Base-by-base conservation (phyloP, 1,284 basidiomycete genomes). In the Cronartium quercuum region DNA sequence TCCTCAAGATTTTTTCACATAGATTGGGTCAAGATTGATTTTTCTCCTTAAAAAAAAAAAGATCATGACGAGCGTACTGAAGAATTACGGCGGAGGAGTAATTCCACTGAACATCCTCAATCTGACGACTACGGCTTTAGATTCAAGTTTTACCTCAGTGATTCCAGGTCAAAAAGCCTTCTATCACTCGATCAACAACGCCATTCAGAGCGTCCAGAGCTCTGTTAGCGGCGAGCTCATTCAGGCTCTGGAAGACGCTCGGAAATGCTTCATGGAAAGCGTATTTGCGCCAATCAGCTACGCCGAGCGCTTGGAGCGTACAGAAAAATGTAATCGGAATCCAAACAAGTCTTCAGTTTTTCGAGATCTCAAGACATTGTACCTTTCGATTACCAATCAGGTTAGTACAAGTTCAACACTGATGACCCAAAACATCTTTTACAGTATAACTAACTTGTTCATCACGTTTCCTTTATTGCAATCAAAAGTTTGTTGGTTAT, bases 321-420 rank as follows among this genome's bases (percentile, higher is more conserved):
- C 70, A 18, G 21, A 55, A 55, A 24, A n/a, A 10, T 74, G 70
- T 37, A 66, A 66, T 57, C 44, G 64, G n/a, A 38, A 21, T 29
- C 21, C 34, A 6, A 18, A 62, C 12, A 66, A 66, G 29, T 38
- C 62, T 58, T 71, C 69, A 12, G 70, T 74, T 12, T 74, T 41
- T 47, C 51, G 47, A 44, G 70, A 74, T 61, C 40, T 74, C 15
- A 66, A 66, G 41, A 74, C 47, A 35, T 51, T 74, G 34, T 74
- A 74, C 55, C 57, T 74, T 21, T 58, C 70, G 3, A 66, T 74
- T 12, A 66, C 64, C 34, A 74, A 74, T 57, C 70, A 74, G 64
- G 70, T 65, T 9, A 37, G 9, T 6, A 64, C 35, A 47, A 7
- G 15, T 18, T 58, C 21, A n/a, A n/a, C n/a, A n/a, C n/a, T n/a